Percentiles rank a stretch among this genome's conserved stretches.
phyloP scores from a whole-genome alignment of 768 basidiomycete species.

The Rhodotorula toruloides region DNA sequence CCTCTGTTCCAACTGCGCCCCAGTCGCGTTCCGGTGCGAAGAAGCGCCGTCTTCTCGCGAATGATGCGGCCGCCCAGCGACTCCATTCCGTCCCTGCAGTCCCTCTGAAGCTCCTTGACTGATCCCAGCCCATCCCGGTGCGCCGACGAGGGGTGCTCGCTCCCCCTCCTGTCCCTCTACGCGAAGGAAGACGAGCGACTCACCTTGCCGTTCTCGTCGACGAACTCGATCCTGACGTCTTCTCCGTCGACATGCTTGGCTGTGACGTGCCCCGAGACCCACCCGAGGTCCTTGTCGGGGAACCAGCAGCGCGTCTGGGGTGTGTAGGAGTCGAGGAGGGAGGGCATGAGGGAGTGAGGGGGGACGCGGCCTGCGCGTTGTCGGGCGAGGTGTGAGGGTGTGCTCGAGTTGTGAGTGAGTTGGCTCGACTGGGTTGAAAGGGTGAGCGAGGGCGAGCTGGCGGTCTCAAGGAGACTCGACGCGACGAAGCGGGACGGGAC shows the following conservation, averaged over 20 bases:
- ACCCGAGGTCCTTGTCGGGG: conserved; percentile 86
- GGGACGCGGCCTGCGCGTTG: conserved; percentile 1
- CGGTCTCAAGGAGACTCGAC: no score
- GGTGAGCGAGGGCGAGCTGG: no score
- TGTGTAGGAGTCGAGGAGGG: conserved; percentile 13
- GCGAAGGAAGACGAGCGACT: conserved; percentile 19
- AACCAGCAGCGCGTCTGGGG: conserved; percentile 53
- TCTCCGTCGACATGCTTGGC: conserved; percentile 65
- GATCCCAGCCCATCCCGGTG: not conserved
- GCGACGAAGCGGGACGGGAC: no score
- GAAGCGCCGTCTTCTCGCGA: no score
- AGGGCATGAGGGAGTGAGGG: not conserved
- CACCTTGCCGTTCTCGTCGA: conserved; percentile 90
- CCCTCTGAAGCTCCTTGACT: not conserved
- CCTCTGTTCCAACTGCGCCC: no score
- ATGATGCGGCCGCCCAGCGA: no score
- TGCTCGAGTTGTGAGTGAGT: not conserved
- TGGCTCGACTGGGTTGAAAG: no score
- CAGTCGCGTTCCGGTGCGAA: no score
- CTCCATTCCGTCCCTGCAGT: no score
- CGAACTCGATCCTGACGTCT: conserved; percentile 69
- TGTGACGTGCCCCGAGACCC: conserved; percentile 82
- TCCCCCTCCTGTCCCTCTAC: not conserved
- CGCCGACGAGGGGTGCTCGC: not conserved
- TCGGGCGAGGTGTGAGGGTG: not conserved